Base-by-base conservation (phyloP, 176 grass and related monocot genomes). In the Ensete ventricosum region DNA sequence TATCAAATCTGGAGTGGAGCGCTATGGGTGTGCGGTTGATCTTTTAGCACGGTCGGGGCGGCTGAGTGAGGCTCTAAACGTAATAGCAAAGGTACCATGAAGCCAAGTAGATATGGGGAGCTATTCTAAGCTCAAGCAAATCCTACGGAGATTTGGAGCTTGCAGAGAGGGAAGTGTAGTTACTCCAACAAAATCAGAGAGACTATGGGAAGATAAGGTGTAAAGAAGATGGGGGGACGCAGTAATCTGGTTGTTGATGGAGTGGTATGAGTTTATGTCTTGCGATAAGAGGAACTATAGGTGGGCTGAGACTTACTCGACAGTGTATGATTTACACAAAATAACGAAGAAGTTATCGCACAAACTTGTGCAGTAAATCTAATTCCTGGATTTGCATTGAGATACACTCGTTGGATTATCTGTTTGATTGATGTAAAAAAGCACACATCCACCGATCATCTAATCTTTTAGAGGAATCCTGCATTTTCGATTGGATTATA, bases 1-100 rank as follows among this genome's bases (percentile, higher is more conserved):
- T 49, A 64, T 87, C 73, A 71, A 90, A 34, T 72, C 84, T 50
- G 82, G 71, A 73, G 54, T 82, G 79, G 88, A 90, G 53, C 88
- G 87, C 73, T 90, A 84, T 73, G 84, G 88, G 3, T 87, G 84
- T 74, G 62, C 84, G 66, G 79, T 87, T 26, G 84, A 90, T 87
- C 75, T 90, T 53, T 72, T 90, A 76, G 75, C 79, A 63, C 84
- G 76, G 25, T 83, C 88, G 52, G 88, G 84, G 71, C 81, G 58
- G 76, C 22, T 90, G 52, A 69, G 50, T 55, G 84, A 90, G 71
- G 88, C 84, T 13, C 63, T 90, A 69, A 52, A 25, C 69, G 75
- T 90, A 62, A 72, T 74, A 48, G 78, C 68, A 67, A 84, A 25
- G 25, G 84, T 90, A 79, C 88, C 82, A 1, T 90, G 76, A 90